Conservation (phyloP, 176 grass and related monocot genomes). For the Rhynchospora tenuis region DNA sequence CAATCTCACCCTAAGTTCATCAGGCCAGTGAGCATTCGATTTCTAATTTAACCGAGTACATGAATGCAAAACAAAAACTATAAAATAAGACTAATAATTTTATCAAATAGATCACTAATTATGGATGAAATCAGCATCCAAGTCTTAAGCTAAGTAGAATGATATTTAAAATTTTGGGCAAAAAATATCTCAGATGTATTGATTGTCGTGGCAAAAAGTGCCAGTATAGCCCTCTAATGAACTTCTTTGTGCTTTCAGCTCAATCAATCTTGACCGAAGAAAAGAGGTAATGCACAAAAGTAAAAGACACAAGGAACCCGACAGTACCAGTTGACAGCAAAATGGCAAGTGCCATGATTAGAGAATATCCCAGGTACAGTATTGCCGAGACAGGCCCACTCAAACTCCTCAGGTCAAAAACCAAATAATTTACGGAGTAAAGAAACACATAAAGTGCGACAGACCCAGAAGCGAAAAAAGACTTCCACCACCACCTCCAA, state of each 20-base stretch:
- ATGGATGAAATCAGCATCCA: background rate
- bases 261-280: slow-evolving; percentile 93
- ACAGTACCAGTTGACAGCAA: slow-evolving; percentile 76
- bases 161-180: background rate
- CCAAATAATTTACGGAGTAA: slow-evolving; percentile 88
- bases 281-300: slow-evolving; percentile 80
- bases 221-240: background rate
- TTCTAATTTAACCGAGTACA: background rate
- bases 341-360: slow-evolving; percentile 69
- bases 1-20: background rate
- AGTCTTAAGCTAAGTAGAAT: slow-evolving; percentile 1
- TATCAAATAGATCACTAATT: background rate
- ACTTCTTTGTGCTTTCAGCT: slow-evolving; percentile 11
- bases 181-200: background rate
- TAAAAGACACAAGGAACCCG: slow-evolving; percentile 66
- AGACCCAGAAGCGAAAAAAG: slow-evolving; percentile 72
- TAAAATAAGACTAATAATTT: background rate
- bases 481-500: slow-evolving; percentile 93
- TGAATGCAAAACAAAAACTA: background rate
- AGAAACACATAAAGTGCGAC: slow-evolving; percentile 78
- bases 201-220: background rate
- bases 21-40: background rate
- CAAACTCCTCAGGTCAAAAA: slow-evolving; percentile 78
- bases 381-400: slow-evolving; percentile 74
- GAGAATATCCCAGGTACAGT: slow-evolving; percentile 66